phyloP scores from a whole-genome alignment of 2,329 filamentous ascomycete genomes.

The Fusarium stilboides region DNA sequence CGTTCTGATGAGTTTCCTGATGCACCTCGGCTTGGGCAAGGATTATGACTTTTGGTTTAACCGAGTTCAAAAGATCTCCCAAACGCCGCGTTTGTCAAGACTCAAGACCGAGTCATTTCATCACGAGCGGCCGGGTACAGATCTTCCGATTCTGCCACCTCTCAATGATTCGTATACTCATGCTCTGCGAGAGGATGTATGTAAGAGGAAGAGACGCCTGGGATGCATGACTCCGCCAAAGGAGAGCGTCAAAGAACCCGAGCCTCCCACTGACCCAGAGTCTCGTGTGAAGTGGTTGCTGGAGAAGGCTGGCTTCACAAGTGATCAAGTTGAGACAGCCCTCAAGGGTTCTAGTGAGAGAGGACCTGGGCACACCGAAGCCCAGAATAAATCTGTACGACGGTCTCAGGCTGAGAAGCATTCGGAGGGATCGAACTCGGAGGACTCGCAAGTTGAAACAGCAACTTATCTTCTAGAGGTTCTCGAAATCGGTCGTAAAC shows the following conservation, averaged over 20 bases:
- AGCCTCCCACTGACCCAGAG: background rate
- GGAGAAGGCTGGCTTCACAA: background rate
- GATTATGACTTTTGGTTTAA: conserved; percentile 35
- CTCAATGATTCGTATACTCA: background rate
- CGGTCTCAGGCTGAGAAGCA: background rate
- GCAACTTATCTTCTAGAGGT: background rate
- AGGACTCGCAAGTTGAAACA: background rate
- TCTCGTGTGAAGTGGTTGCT: background rate
- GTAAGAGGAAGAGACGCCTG: conserved; percentile 9
- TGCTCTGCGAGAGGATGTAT: conserved; percentile 9
- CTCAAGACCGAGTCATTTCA: too few species aligned
- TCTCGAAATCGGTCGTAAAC: background rate
- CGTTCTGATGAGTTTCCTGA: conserved; percentile 23
- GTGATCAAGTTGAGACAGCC: background rate
- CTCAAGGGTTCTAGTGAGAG: background rate
- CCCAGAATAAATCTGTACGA: background rate
- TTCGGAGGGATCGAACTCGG: background rate
- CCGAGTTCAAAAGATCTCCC: background rate
- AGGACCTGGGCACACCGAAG: too few species aligned
- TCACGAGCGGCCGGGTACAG: background rate
- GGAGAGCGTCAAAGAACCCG: background rate
- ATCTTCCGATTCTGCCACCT: background rate
- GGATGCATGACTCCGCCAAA: background rate
- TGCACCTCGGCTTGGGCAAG: conserved; percentile 20
- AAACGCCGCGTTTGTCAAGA: background rate